Conservation (phyloP, 169 alveolate genomes). For the Neospora caninum region DNA sequence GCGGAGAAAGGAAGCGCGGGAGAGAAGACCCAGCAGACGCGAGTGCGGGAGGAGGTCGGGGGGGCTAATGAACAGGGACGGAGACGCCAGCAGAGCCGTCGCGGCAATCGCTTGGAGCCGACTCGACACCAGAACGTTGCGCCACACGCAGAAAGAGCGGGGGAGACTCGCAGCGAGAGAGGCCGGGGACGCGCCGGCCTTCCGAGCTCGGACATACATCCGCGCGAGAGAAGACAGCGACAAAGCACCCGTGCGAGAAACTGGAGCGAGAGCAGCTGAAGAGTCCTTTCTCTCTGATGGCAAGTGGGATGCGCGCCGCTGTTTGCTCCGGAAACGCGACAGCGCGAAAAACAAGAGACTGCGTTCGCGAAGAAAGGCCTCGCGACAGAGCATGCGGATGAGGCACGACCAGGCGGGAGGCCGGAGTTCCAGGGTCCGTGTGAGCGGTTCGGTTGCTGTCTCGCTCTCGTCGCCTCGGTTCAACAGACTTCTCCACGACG, state of each 20-base stretch:
- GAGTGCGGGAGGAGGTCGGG: background rate
- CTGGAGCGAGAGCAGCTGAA: no score
- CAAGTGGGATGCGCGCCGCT: no score
- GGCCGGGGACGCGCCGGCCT: background rate
- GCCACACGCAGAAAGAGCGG: background rate
- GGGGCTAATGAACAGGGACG: background rate
- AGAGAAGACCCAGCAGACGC: background rate
- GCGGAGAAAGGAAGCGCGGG: background rate
- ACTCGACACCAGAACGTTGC: background rate
- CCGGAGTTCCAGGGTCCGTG: background rate
- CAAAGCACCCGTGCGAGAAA: background rate
- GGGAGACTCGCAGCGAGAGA: background rate
- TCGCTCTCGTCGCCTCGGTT: no score
- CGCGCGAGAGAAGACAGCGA: background rate
- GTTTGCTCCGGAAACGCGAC: background rate
- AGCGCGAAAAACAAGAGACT: background rate
- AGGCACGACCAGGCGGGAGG: background rate
- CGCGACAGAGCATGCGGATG: background rate
- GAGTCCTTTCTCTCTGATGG: no score
- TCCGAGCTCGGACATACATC: background rate
- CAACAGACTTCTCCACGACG: background rate
- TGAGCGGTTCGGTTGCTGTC: no score
- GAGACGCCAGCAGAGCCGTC: background rate
- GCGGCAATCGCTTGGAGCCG: constrained; percentile 12
- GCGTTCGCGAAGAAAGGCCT: background rate